These are phyloP conservation scores for Senecio squalidus DNA, from an alignment of 140 eudicot genomes.

Conservation along the genomic window DNA sequence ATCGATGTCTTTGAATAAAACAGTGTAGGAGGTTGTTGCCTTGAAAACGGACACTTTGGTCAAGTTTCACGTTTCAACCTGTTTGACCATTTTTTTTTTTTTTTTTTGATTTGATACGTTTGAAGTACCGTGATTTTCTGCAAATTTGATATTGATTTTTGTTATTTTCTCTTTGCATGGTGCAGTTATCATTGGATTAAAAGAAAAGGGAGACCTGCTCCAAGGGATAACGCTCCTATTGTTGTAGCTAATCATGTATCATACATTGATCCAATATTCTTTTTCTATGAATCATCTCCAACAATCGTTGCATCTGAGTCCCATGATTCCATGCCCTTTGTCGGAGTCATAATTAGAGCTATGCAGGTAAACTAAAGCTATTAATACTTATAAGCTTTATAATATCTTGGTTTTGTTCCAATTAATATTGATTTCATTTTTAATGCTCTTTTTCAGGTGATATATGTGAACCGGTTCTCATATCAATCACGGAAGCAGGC, in stretches of 20 bases:
- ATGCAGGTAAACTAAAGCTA: conserved; percentile 67
- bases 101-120: too few relatives aligned
- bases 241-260: conserved; percentile 94
- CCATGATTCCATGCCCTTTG: conserved; percentile 97
- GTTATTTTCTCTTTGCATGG: background rate
- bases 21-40: too few relatives aligned
- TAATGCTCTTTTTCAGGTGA: conserved; percentile 46
- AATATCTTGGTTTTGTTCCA: background rate
- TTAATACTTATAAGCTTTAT: background rate
- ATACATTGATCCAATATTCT: conserved; percentile 88
- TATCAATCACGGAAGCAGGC: conserved; percentile 83
- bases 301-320: conserved; percentile 94
- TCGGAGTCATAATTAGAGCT: conserved; percentile 94
- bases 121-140: background rate
- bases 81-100: too few relatives aligned
- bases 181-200: conserved; percentile 95
- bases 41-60: too few relatives aligned
- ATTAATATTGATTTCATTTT: background rate
- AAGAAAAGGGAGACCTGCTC: conserved; percentile 85
- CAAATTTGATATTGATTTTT: background rate
- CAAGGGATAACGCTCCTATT: conserved; percentile 92
- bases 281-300: conserved; percentile 78
- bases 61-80: too few relatives aligned
- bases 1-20: too few relatives aligned
- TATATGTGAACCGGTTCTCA: conserved; percentile 86